phyloP scores from a whole-genome alignment of 2,329 filamentous ascomycete species.

The Fusarium sp. region DNA sequence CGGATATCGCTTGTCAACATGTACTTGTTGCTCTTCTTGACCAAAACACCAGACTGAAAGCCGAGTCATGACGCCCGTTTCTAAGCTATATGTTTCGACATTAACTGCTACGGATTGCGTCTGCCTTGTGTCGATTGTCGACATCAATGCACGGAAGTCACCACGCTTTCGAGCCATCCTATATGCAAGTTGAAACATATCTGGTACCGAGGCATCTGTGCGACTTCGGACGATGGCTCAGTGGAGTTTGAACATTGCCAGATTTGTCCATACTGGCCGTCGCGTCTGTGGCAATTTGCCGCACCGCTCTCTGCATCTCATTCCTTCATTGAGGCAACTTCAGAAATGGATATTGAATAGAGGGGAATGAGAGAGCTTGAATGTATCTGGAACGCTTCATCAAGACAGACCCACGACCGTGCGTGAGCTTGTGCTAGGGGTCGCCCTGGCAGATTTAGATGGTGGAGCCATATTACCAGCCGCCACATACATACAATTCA shows the following conservation, averaged over 20 bases:
- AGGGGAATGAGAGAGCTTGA: constrained; percentile 18
- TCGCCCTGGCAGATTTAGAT: constrained; percentile 32
- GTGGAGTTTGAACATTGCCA: constrained; percentile 20
- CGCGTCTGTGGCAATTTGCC: constrained; percentile 17
- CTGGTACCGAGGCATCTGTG: constrained; percentile 5
- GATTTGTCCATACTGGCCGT: constrained; percentile 5
- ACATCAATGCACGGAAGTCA: background rate
- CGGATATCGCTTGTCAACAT: background rate
- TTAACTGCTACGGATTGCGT: background rate
- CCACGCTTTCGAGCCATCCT: background rate
- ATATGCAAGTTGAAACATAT: background rate
- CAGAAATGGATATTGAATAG: constrained; percentile 21
- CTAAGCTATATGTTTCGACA: background rate
- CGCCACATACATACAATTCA: constrained; percentile 38
- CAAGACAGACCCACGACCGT: constrained; percentile 31
- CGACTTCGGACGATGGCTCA: constrained; percentile 20
- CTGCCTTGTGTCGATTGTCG: background rate
- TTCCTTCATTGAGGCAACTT: constrained; percentile 1
- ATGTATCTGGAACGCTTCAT: constrained; percentile 35
- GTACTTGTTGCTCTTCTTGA: background rate
- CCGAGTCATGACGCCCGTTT: constrained; percentile 18
- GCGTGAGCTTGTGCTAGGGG: constrained; percentile 33
- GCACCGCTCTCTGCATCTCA: background rate
- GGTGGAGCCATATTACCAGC: constrained; percentile 38
- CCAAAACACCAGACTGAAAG: background rate